These are phyloP conservation scores for Massarina eburnea DNA, from an alignment of 2,329 filamentous ascomycete genomes.

Conservation along the genomic window DNA sequence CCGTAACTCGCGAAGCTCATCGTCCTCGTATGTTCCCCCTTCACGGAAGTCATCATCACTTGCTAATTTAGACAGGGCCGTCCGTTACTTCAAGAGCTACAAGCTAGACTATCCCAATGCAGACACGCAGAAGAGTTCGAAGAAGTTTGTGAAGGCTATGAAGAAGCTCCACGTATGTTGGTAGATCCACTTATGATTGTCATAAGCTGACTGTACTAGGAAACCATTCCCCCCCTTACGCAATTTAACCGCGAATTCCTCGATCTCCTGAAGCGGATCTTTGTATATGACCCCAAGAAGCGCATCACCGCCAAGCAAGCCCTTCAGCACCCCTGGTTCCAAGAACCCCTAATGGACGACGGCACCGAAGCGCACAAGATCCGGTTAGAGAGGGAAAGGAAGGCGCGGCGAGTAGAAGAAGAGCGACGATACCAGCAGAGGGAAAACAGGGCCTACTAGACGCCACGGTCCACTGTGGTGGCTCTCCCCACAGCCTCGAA, in stretches of 20 bases:
- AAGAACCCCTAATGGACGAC: conserved; percentile 64
- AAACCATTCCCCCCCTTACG: conserved; percentile 62
- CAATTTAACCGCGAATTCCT: conserved; percentile 65
- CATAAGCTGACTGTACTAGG: conserved; percentile 44
- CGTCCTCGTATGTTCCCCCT: conserved; percentile 54
- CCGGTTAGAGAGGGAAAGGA: conserved; percentile 47
- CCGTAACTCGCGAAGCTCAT: conserved; percentile 54
- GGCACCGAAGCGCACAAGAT: conserved; percentile 66
- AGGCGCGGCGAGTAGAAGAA: conserved; percentile 35
- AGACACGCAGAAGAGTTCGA: conserved; percentile 64
- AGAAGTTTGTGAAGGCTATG: conserved; percentile 70
- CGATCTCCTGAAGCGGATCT: conserved; percentile 63
- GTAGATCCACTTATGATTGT: not conserved
- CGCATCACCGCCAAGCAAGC: conserved; percentile 67
- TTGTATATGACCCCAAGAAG: conserved; percentile 67
- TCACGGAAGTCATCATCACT: too few species aligned
- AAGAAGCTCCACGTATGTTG: conserved; percentile 58
- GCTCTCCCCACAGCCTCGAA: not conserved
- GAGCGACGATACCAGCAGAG: conserved; percentile 32
- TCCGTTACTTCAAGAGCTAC: conserved; percentile 57
- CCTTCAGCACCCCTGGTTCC: conserved; percentile 68
- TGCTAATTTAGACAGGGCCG: conserved; percentile 35
- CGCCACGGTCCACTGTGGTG: conserved; percentile 2
- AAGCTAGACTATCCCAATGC: conserved; percentile 65
- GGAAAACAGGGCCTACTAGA: conserved; percentile 21